Evolutionary conservation across 371 early-diverging fungal genomes (phyloP), one percentile per base, ranked within the genome.

Genomic region (Nosema bombycis): DNA sequence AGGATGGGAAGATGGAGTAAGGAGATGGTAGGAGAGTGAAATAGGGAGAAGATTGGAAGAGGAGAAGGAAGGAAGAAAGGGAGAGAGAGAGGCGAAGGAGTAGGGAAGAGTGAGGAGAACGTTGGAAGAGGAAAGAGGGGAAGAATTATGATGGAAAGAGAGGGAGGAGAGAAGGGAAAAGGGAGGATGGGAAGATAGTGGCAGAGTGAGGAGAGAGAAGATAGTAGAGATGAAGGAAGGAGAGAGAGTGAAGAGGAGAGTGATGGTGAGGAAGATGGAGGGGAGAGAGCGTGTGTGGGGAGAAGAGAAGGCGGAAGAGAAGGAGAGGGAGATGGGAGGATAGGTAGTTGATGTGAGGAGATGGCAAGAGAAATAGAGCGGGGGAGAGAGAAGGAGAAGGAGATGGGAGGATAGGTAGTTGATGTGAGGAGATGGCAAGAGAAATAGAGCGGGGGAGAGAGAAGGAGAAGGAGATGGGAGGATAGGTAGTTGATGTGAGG

Each of bases 271-370:
- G 0, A 80, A 33, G 54, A 75, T 71, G 36, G 63, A 46, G 61
- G 72, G 65, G 30, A 64, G 38, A 61, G 69, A 69, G 10, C 14
- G 46, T 28, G 70, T 80, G 38, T 37, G 34, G 55, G 56, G 57
- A n/a, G 56, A 74, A 38, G 72, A 72, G 56, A 28, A 30, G 10
- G 30, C 58, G 29, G 29, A 72, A 57, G 71, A 64, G 28, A 63
- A 78, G 57, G 63, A 75, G 38, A 78, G 73, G 24, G 78, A 78
- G 32, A 66, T 65, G 63, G 71, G 62, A 61, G 55, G 33, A 4
- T 58, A 73, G 32, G 54, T n/a, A n/a, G n/a, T n/a, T n/a, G n/a
- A n/a, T n/a, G n/a, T n/a, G n/a, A n/a, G n/a, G n/a, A n/a, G n/a
- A n/a, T n/a, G n/a, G n/a, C n/a, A n/a, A n/a, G n/a, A n/a, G n/a